These are phyloP conservation scores for Penicillium sp. DNA, from an alignment of 2,329 filamentous ascomycete genomes.

Conservation along the genomic window DNA sequence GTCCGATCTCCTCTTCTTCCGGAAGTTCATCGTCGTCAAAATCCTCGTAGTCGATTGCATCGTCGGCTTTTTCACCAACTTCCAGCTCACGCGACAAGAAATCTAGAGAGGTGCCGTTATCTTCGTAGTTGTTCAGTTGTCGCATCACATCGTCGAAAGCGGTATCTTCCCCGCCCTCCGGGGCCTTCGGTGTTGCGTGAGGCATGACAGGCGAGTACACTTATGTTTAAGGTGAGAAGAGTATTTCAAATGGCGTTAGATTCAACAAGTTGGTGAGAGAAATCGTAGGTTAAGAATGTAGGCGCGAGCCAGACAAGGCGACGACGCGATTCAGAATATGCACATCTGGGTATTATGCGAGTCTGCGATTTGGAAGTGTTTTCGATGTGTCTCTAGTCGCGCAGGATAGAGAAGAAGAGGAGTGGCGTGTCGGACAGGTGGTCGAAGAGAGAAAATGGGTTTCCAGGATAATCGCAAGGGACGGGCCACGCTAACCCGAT, in stretches of 20 bases:
- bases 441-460: constrained; percentile 5
- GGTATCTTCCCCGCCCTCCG: constrained; percentile 35
- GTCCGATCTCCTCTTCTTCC: constrained; percentile 49
- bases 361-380: neutral
- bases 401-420: neutral
- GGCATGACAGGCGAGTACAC: constrained; percentile 30
- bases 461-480: constrained; percentile 8
- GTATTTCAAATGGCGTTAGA: neutral
- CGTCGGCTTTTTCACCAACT: constrained; percentile 75
- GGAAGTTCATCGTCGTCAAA: constrained; percentile 89
- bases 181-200: constrained; percentile 35
- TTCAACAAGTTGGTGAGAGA: constrained; percentile 1
- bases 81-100: constrained; percentile 43
- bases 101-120: constrained; percentile 36
- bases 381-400: neutral
- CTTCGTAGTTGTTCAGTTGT: constrained; percentile 41
- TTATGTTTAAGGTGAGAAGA: neutral
- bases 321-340: constrained; percentile 4
- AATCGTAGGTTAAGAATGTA: neutral
- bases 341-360: constrained; percentile 7
- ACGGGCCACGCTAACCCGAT: constrained; percentile 24
- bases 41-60: constrained; percentile 87
- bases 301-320: constrained; percentile 10
- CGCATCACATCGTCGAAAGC: constrained; percentile 45
- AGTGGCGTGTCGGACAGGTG: constrained; percentile 1